Evolutionary conservation across 1,139 yeast species (phyloP).

Genomic region (Lizanozyma gosingica): DNA sequence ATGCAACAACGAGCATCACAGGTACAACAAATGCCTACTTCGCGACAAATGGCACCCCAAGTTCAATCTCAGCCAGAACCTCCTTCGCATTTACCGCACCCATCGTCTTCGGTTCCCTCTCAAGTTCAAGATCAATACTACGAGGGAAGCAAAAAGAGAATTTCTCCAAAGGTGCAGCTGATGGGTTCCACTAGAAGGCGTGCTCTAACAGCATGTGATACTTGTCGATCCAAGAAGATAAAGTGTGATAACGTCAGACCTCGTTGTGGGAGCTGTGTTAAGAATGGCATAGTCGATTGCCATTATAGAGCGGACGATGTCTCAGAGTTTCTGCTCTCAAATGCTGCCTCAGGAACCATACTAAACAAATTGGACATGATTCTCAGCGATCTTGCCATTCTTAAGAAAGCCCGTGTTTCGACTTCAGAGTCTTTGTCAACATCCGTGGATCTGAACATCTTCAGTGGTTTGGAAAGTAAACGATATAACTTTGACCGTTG

Average conservation of each 20-base stretch:
- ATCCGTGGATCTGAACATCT: not conserved
- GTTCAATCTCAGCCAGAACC: not conserved
- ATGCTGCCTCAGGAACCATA: constrained; percentile 19
- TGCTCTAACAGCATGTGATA: constrained; percentile 40
- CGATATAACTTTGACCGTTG: constrained; percentile 11
- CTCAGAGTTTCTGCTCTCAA: constrained; percentile 17
- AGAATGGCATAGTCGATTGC: constrained; percentile 21
- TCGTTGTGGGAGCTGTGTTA: constrained; percentile 34
- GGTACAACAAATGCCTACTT: not conserved
- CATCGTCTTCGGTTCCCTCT: not conserved
- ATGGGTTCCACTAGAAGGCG: constrained; percentile 21
- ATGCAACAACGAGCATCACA: not conserved
- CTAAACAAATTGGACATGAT: constrained; percentile 23
- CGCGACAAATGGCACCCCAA: not conserved
- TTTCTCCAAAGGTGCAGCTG: constrained; percentile 8
- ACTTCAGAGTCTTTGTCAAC: not conserved
- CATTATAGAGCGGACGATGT: constrained; percentile 24
- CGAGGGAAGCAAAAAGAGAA: constrained; percentile 4
- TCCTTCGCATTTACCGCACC: not conserved
- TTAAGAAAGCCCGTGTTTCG: not conserved
- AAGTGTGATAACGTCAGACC: constrained; percentile 41
- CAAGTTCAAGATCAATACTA: constrained; percentile 5
- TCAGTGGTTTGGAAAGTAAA: not conserved
- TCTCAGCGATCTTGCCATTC: constrained; percentile 17
- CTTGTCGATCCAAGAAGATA: constrained; percentile 37